These are phyloP conservation scores for Penicillium alfredii DNA, from an alignment of 495 filamentous ascomycete genomes.

Conservation along the genomic window DNA sequence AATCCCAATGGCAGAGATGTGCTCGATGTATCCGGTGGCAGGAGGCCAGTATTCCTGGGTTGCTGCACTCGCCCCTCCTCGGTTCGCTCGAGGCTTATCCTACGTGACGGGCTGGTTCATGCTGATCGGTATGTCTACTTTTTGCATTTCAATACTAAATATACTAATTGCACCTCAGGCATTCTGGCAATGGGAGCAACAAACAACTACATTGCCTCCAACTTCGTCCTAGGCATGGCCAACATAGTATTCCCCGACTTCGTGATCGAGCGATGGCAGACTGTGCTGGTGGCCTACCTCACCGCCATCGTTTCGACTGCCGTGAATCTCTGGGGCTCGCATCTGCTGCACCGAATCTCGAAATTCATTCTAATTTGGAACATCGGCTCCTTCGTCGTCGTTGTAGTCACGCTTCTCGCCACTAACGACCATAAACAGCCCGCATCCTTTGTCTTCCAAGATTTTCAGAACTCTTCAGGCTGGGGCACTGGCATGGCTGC, in stretches of 20 bases:
- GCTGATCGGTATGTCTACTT: slow-evolving; percentile 36
- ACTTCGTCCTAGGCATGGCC: slow-evolving; percentile 51
- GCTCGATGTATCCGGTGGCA: slow-evolving; percentile 47
- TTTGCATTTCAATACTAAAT: neutral
- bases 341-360: slow-evolving; percentile 48
- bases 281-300: slow-evolving; percentile 46
- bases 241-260: slow-evolving; percentile 49
- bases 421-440: slow-evolving; percentile 51
- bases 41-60: slow-evolving; percentile 56
- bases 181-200: slow-evolving; percentile 53
- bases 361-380: slow-evolving; percentile 51
- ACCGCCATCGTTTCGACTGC: slow-evolving; percentile 37
- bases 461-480: slow-evolving; percentile 53
- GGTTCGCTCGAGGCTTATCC: slow-evolving; percentile 40
- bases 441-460: slow-evolving; percentile 49
- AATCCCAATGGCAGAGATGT: slow-evolving; percentile 55
- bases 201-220: slow-evolving; percentile 52
- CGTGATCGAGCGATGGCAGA: slow-evolving; percentile 52
- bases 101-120: slow-evolving; percentile 51
- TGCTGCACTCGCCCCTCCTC: slow-evolving; percentile 49
- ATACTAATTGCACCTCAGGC: slow-evolving; percentile 31
- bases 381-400: slow-evolving; percentile 45
- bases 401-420: slow-evolving; percentile 47
- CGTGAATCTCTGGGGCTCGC: slow-evolving; percentile 47
- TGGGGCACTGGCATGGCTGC: slow-evolving; percentile 46